Evolutionary conservation across 371 early-diverging fungal genomes (phyloP).

Genomic region (Mortierella sp.): DNA sequence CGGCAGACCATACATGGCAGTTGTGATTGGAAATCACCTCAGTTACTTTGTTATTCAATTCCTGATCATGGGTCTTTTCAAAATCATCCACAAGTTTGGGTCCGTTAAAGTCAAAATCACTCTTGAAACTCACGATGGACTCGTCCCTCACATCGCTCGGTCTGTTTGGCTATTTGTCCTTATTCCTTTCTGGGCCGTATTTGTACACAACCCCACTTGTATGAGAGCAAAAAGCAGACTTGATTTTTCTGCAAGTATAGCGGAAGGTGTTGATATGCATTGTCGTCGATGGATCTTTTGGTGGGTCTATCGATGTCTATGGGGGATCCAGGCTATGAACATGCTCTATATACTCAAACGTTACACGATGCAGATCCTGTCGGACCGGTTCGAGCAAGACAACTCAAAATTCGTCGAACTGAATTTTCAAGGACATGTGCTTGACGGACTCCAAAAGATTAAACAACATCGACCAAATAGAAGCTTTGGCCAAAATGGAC

Average conservation of each 20-base stretch:
- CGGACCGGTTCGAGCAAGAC: slow-evolving; percentile 48
- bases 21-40: slow-evolving; percentile 31
- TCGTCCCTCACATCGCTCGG: slow-evolving; percentile 32
- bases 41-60: slow-evolving; percentile 44
- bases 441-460: slow-evolving; percentile 44
- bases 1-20: slow-evolving; percentile 33
- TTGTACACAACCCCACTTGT: slow-evolving; percentile 38
- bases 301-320: slow-evolving; percentile 43
- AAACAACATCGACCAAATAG: slow-evolving; percentile 18
- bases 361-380: slow-evolving; percentile 37
- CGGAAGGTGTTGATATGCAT: slow-evolving; percentile 26
- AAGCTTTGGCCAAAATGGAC: slow-evolving; percentile 1
- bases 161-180: slow-evolving; percentile 34
- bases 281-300: slow-evolving; percentile 46
- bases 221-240: slow-evolving; percentile 15
- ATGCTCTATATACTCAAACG: slow-evolving; percentile 44
- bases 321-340: slow-evolving; percentile 45
- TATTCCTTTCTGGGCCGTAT: slow-evolving; percentile 33
- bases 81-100: slow-evolving; percentile 31
- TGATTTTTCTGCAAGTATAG: not conserved
- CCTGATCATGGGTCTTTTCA: slow-evolving; percentile 34
- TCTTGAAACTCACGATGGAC: slow-evolving; percentile 38
- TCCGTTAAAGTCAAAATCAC: slow-evolving; percentile 37
- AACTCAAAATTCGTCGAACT: slow-evolving; percentile 36
- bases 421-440: slow-evolving; percentile 50